Conservation (phyloP, 2,329 filamentous ascomycete genomes). For the Calonectria hawksworthii region DNA sequence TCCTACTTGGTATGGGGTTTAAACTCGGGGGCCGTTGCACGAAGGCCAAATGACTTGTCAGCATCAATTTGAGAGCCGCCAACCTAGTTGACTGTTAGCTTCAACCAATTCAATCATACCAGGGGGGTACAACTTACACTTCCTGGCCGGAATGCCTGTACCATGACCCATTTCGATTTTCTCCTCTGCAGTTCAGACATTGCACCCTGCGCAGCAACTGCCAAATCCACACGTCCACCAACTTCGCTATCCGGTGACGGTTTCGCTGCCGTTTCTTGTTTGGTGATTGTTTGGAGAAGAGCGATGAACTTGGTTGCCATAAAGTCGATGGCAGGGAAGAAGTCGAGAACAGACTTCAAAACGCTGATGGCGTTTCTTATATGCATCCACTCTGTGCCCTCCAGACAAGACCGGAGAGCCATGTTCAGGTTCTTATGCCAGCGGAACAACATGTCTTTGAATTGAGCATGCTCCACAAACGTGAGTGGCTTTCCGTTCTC, state of each 20-base stretch:
- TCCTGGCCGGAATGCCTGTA: conserved; percentile 79
- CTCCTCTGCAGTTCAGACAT: conserved; percentile 78
- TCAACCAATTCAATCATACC: neutral
- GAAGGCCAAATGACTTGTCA: conserved; percentile 61
- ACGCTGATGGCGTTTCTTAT: conserved; percentile 96
- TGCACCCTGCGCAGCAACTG: conserved; percentile 79
- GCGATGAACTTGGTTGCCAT: conserved; percentile 79
- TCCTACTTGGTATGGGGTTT: conserved; percentile 65
- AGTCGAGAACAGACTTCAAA: conserved; percentile 82
- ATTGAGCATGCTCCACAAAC: conserved; percentile 87
- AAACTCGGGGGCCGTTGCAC: conserved; percentile 74
- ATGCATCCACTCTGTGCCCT: conserved; percentile 93
- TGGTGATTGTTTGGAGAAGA: conserved; percentile 75
- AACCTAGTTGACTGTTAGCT: conserved; percentile 45
- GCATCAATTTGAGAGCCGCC: conserved; percentile 46
- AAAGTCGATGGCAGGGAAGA: conserved; percentile 91
- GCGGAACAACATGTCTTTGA: conserved; percentile 86
- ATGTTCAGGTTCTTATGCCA: conserved; percentile 89
- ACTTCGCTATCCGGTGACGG: conserved; percentile 63
- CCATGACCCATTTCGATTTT: conserved; percentile 78
- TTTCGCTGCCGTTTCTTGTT: conserved; percentile 69
- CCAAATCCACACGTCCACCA: conserved; percentile 78
- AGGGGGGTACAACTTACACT: conserved; percentile 60
- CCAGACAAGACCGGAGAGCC: conserved; percentile 86
- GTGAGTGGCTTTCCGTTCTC: conserved; percentile 74